Evolutionary conservation across 2,329 filamentous ascomycete genomes (phyloP).

Genomic region (Microdochium nivale): DNA sequence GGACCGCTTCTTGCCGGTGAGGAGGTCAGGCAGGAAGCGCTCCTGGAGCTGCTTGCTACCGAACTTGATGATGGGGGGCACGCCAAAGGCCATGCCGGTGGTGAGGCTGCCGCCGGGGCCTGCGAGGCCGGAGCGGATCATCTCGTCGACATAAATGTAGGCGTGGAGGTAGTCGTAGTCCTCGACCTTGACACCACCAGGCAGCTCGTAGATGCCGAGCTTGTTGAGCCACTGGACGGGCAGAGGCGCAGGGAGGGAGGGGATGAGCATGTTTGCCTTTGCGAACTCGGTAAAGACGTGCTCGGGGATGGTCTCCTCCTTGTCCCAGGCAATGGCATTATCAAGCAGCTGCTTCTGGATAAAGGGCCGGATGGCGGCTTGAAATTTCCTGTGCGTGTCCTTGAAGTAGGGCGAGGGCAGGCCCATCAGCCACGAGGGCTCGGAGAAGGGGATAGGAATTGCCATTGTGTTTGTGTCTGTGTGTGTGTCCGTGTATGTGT

Average conservation of each 20-base stretch:
- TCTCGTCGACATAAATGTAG: constrained; percentile 64
- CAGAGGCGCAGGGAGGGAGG: constrained; percentile 59
- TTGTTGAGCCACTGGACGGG: constrained; percentile 60
- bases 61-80: constrained; percentile 64
- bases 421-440: constrained; percentile 62
- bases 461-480: not conserved
- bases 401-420: constrained; percentile 66
- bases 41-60: constrained; percentile 54
- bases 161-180: constrained; percentile 67
- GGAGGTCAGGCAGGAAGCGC: constrained; percentile 57
- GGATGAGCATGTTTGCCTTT: constrained; percentile 60
- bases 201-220: constrained; percentile 56
- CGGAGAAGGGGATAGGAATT: constrained; percentile 56
- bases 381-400: constrained; percentile 55
- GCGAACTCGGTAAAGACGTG: constrained; percentile 58
- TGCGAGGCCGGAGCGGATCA: constrained; percentile 54
- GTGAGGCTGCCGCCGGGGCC: constrained; percentile 60
- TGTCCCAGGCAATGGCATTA: constrained; percentile 63
- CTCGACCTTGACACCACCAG: constrained; percentile 58
- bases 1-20: constrained; percentile 55
- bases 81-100: constrained; percentile 63
- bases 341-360: constrained; percentile 53
- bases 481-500: not conserved
- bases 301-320: constrained; percentile 50
- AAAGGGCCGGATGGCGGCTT: constrained; percentile 60